Percentiles rank a stretch among this genome's conserved stretches.
phyloP scores from a whole-genome alignment of 1,284 basidiomycete species.

The Ceratobasidium sp. region DNA sequence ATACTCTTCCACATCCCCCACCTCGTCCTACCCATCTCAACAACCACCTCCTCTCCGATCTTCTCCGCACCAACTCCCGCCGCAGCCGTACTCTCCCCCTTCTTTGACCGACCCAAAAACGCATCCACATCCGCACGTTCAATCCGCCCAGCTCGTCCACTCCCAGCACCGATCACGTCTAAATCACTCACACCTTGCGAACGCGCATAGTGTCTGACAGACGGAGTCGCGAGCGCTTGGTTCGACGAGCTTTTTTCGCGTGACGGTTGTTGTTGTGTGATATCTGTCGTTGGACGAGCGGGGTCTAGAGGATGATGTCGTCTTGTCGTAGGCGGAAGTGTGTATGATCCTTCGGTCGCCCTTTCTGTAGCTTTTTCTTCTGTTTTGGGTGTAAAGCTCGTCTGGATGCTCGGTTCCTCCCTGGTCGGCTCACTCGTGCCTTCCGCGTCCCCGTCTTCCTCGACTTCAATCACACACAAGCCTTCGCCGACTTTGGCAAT shows the following conservation, averaged over 20 bases:
- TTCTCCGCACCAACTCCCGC: background rate
- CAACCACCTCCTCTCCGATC: slow-evolving; percentile 64
- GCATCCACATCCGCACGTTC: slow-evolving; percentile 81
- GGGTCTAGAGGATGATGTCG: slow-evolving; percentile 78
- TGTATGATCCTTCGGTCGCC: slow-evolving; percentile 46
- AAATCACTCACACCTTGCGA: slow-evolving; percentile 74
- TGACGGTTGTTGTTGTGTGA: background rate
- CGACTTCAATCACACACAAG: slow-evolving; percentile 86
- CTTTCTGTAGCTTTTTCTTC: background rate
- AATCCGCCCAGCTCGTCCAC: slow-evolving; percentile 80
- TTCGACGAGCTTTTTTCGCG: slow-evolving; percentile 46
- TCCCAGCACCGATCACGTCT: slow-evolving; percentile 71
- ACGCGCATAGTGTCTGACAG: slow-evolving; percentile 81
- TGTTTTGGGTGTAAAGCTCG: slow-evolving; percentile 18
- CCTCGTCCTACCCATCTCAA: slow-evolving; percentile 82
- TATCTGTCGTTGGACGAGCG: slow-evolving; percentile 54
- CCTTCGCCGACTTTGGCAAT: slow-evolving; percentile 88
- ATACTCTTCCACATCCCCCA: slow-evolving; percentile 91
- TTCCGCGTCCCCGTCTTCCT: slow-evolving; percentile 63
- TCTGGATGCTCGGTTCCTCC: slow-evolving; percentile 35
- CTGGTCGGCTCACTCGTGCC: slow-evolving; percentile 8
- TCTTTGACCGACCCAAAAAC: slow-evolving; percentile 60
- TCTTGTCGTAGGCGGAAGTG: slow-evolving; percentile 50
- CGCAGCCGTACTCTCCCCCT: background rate
- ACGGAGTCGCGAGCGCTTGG: slow-evolving; percentile 77